Evolutionary conservation across 495 filamentous ascomycete species (phyloP).

Genomic region (Penicillium argentinense): DNA sequence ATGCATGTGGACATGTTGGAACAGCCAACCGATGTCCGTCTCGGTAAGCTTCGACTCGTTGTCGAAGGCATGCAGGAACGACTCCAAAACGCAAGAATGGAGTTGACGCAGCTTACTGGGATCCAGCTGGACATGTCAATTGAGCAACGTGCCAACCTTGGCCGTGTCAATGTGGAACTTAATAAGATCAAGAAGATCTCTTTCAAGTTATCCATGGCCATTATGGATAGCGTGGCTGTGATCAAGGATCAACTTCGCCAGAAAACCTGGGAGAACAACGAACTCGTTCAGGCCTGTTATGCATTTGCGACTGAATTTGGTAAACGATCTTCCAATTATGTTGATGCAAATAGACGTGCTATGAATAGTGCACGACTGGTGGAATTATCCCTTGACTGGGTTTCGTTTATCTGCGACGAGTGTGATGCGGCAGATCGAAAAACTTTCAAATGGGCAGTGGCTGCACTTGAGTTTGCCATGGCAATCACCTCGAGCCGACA

Average conservation of each 20-base stretch:
- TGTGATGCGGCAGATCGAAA: constrained; percentile 92
- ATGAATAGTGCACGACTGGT: constrained; percentile 97
- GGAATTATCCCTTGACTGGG: constrained; percentile 91
- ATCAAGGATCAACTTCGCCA: constrained; percentile 75
- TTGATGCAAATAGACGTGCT: constrained; percentile 87
- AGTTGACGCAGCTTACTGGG: constrained; percentile 74
- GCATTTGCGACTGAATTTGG: constrained; percentile 98
- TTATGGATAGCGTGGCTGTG: constrained; percentile 97
- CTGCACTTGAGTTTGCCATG: constrained; percentile 95
- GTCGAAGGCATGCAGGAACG: constrained; percentile 83
- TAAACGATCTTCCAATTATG: constrained; percentile 85
- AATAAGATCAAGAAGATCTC: constrained; percentile 95
- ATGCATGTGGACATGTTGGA: constrained; percentile 69
- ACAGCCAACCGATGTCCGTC: constrained; percentile 79
- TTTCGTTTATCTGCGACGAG: constrained; percentile 96
- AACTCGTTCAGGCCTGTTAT: constrained; percentile 98
- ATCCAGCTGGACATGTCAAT: constrained; percentile 83
- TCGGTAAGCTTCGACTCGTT: constrained; percentile 83
- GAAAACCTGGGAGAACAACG: constrained; percentile 81
- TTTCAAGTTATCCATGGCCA: constrained; percentile 96
- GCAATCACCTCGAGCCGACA: constrained; percentile 90
- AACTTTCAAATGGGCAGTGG: constrained; percentile 96
- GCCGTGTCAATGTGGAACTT: constrained; percentile 85
- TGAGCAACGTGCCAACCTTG: constrained; percentile 89
- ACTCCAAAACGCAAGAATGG: constrained; percentile 70